Evolutionary conservation across 75 land plant species (phyloP).

Genomic region (Cunninghamia lanceolata): DNA sequence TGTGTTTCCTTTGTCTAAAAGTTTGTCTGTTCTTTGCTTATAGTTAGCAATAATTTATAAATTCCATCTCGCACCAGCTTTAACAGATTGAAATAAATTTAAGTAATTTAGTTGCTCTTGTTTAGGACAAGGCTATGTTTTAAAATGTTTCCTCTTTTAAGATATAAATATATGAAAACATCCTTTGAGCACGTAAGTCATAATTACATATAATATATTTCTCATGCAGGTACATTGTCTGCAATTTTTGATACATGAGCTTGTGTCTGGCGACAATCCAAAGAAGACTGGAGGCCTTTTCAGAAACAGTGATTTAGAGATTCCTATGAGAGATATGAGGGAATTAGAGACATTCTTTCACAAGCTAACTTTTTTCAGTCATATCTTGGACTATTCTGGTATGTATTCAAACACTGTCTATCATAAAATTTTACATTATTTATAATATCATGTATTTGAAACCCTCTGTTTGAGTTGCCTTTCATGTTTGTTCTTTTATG

Average conservation of each 20-base stretch:
- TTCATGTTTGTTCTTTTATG: not conserved
- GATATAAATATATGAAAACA: not conserved
- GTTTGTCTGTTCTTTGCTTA: not conserved
- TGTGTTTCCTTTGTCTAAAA: not conserved
- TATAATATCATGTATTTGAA: not conserved
- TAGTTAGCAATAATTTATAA: not conserved
- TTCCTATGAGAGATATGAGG: constrained; percentile 68
- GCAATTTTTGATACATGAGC: constrained; percentile 95
- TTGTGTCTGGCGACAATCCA: constrained; percentile 89
- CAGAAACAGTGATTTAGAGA: constrained; percentile 76
- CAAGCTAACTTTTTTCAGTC: constrained; percentile 90
- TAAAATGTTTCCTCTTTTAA: not conserved
- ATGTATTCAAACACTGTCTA: not conserved
- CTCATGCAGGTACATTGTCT: constrained; percentile 90
- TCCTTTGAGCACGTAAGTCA: not conserved
- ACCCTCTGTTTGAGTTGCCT: not conserved
- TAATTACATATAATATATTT: not conserved
- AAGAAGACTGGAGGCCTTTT: constrained; percentile 93
- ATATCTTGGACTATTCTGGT: constrained; percentile 92
- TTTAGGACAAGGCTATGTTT: not conserved
- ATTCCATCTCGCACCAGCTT: not conserved
- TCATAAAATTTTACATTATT: not conserved
- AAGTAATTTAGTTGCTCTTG: not conserved
- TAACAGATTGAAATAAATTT: not conserved
- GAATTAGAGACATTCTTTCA: constrained; percentile 86